phyloP scores from a whole-genome alignment of 345 rosid species.

The Rhizophora mangle region DNA sequence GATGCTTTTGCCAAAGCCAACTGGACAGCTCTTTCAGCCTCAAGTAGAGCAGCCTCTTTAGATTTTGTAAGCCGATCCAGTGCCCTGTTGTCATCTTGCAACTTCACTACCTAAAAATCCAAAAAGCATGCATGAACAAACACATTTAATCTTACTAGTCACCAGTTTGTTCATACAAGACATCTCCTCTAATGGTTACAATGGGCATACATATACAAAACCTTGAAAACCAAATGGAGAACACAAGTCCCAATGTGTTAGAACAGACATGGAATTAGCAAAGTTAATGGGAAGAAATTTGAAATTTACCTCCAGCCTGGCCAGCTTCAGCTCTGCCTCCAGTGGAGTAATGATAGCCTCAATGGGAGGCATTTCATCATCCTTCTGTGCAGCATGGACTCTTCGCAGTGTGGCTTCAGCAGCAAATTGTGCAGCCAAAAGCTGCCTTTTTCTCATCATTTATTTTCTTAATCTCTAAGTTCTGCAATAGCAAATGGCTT shows the following conservation, averaged over 20 bases:
- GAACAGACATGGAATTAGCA: background rate
- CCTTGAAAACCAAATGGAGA: too few species aligned
- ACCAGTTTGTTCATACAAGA: background rate
- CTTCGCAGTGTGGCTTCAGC: constrained; percentile 54
- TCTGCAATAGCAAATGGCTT: constrained; percentile 24
- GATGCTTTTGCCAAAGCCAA: constrained; percentile 52
- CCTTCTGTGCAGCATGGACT: constrained; percentile 53
- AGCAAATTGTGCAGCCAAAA: constrained; percentile 49
- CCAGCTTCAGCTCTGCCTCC: constrained; percentile 51
- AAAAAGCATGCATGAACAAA: constrained; percentile 1
- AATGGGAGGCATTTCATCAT: constrained; percentile 55
- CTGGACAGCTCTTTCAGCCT: constrained; percentile 50
- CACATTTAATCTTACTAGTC: background rate
- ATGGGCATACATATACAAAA: background rate
- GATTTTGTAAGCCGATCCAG: constrained; percentile 52
- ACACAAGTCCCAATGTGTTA: too few species aligned
- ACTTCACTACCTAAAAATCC: constrained; percentile 32
- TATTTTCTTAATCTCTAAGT: constrained; percentile 46
- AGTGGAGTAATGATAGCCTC: constrained; percentile 52
- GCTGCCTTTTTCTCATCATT: constrained; percentile 48
- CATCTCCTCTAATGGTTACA: background rate
- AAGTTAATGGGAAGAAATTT: background rate
- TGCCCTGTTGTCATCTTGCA: constrained; percentile 50
- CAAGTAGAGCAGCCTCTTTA: constrained; percentile 50
- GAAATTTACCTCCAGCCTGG: constrained; percentile 39